Evolutionary conservation across 495 filamentous ascomycete genomes (phyloP), one percentile per base, ranked within the genome.

Genomic region (Penicillium salamii): DNA sequence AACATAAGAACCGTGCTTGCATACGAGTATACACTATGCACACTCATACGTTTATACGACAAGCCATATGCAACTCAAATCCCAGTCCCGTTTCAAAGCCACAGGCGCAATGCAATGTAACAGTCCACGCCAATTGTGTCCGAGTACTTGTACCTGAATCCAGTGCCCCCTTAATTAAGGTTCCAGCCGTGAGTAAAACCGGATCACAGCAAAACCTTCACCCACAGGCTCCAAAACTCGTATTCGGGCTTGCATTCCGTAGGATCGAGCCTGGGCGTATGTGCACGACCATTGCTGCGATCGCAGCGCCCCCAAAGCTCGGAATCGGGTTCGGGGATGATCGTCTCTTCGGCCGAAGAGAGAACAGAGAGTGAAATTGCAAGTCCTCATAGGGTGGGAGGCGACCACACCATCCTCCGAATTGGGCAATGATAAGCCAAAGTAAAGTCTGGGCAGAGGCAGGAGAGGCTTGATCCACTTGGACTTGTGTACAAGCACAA

Each of bases 201-300:
- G 28, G 38, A 5, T n/a, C 41, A 18, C 18, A 31, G 28, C n/a
- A n/a, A n/a, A n/a, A n/a, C n/a, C n/a, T n/a, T n/a, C n/a, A n/a
- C n/a, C n/a, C n/a, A n/a, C n/a, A n/a, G n/a, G n/a, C n/a, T n/a
- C 8, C 23, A 17, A 50, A 20, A 7, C 21, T 55, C 35, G 52
- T 36, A 46, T 20, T 42, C 45, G 49, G 41, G 28, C 45, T 31
- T 5, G 41, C 54, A 52, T 49, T 49, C 49, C 40, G 49, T 36
- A 53, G 14, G 34, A 47, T 55, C 46, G 46, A 46, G 14, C n/a
- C n/a, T 46, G 28, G 42, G 11, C 7, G 29, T 28, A 28, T 28
- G 29, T n/a, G 31, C 47, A 47, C 47, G 26, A 32, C 5, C 37
- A 42, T 11, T 42, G 7, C 6, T 38, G 18, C 17, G 48, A 52